phyloP scores from a whole-genome alignment of 208 protist species.

The Trypanosoma melophagium region DNA sequence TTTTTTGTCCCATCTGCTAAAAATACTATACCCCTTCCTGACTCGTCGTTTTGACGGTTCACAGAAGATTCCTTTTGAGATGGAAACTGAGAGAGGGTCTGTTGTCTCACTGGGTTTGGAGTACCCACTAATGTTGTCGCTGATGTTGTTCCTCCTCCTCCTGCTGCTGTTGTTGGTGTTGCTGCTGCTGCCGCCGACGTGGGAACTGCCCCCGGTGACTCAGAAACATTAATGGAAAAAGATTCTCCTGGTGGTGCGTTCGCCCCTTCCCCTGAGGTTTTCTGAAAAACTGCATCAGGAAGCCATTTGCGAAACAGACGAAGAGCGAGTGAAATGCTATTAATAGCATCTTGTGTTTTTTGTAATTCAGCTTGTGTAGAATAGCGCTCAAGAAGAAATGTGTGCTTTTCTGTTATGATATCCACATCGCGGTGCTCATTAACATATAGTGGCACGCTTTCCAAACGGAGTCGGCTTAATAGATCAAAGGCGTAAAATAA shows the following conservation, averaged over 20 bases:
- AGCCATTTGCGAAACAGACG: conserved; percentile 15
- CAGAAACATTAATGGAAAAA: too few relatives aligned
- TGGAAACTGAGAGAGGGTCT: neutral
- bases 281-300: conserved; percentile 20
- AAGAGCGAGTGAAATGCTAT: conserved; percentile 14
- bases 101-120: neutral
- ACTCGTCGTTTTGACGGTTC: conserved; percentile 3
- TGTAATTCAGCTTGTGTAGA: conserved; percentile 9
- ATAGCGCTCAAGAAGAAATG: conserved; percentile 17
- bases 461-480: conserved; percentile 3
- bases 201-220: too few relatives aligned
- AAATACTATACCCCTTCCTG: neutral
- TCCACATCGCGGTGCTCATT: conserved; percentile 11
- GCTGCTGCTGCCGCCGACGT: neutral
- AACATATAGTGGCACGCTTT: conserved; percentile 13
- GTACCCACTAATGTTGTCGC: neutral
- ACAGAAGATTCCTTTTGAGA: neutral
- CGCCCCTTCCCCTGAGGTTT: neutral
- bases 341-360: conserved; percentile 15
- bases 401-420: conserved; percentile 7
- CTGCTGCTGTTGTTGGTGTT: neutral
- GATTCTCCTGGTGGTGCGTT: neutral
- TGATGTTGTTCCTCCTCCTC: neutral
- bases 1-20: neutral
- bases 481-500: conserved; percentile 10